phyloP scores from a whole-genome alignment of 2,329 filamentous ascomycete genomes.

The Botrytis pseudocinerea region DNA sequence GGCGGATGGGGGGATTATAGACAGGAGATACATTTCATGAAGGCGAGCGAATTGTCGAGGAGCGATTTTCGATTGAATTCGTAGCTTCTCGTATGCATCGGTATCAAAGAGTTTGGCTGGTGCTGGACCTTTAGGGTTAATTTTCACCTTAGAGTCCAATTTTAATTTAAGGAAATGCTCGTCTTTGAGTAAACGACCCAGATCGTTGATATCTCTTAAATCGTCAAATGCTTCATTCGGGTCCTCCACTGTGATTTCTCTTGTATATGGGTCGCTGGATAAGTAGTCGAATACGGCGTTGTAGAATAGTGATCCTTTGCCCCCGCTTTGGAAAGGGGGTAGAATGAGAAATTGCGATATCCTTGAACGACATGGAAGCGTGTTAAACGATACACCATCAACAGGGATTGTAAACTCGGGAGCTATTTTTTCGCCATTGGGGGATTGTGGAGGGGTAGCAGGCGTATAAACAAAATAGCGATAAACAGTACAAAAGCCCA shows the following conservation, averaged over 20 bases:
- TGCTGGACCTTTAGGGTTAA: conserved; percentile 51
- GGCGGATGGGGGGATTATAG: conserved; percentile 56
- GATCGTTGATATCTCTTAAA: conserved; percentile 72
- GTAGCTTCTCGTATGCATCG: conserved; percentile 56
- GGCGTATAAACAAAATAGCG: conserved; percentile 71
- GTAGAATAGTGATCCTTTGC: conserved; percentile 80
- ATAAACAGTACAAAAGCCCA: conserved; percentile 89
- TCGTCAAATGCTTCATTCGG: conserved; percentile 86
- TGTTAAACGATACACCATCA: conserved; percentile 47
- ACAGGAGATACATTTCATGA: conserved; percentile 73
- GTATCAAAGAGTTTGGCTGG: conserved; percentile 60
- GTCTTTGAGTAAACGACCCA: conserved; percentile 61
- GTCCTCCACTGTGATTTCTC: conserved; percentile 90
- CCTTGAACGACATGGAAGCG: conserved; percentile 74
- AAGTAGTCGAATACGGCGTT: conserved; percentile 72
- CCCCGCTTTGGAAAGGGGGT: conserved; percentile 79
- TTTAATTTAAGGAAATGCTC: conserved; percentile 58
- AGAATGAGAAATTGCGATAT: conserved; percentile 94
- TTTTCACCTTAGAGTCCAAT: conserved; percentile 53
- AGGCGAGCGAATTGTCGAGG: conserved; percentile 74
- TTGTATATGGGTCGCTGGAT: conserved; percentile 60
- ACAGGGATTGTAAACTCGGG: conserved; percentile 47
- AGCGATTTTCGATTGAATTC: conserved; percentile 67
- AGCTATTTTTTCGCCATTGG: conserved; percentile 39
- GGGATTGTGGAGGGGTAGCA: conserved; percentile 47